Conservation (phyloP, 805 yeast genomes). For the Metschnikowia lunata region DNA sequence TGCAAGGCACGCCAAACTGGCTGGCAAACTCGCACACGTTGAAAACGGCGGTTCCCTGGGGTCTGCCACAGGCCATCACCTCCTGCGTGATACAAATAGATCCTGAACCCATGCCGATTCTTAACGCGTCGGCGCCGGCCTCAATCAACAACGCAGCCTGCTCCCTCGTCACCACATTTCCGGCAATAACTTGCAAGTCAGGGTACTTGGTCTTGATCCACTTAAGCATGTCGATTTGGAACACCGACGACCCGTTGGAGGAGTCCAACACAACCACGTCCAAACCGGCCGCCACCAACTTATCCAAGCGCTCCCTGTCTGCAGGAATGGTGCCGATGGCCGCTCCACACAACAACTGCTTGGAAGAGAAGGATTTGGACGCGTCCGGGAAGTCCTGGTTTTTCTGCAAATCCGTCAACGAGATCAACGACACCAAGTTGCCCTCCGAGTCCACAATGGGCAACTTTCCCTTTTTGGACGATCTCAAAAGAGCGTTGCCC, state of each 20-base stretch:
- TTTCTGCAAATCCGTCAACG: slow-evolving; percentile 96
- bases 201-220: slow-evolving; percentile 83
- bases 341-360: slow-evolving; percentile 98
- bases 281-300: slow-evolving; percentile 91
- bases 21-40: slow-evolving; percentile 90
- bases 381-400: slow-evolving; percentile 92
- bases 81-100: slow-evolving; percentile 99
- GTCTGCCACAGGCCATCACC: slow-evolving; percentile 99
- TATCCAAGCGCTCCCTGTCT: slow-evolving; percentile 78
- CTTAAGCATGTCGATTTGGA: slow-evolving; percentile 90
- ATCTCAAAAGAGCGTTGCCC: slow-evolving; percentile 87
- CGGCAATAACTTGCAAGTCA: slow-evolving; percentile 85
- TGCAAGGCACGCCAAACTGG: slow-evolving; percentile 95
- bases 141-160: slow-evolving; percentile 87
- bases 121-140: slow-evolving; percentile 96
- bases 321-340: slow-evolving; percentile 92
- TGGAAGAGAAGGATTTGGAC: slow-evolving; percentile 86
- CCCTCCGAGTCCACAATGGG: slow-evolving; percentile 82
- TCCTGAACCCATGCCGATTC: slow-evolving; percentile 99
- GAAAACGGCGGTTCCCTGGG: slow-evolving; percentile 98
- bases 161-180: slow-evolving; percentile 98
- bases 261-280: slow-evolving; percentile 96
- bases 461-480: slow-evolving; percentile 94
- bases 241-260: slow-evolving; percentile 94
- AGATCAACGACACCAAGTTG: slow-evolving; percentile 78